Evolutionary conservation across 2,329 filamentous ascomycete species (phyloP).

Genomic region (Coniochaeta prunicola): DNA sequence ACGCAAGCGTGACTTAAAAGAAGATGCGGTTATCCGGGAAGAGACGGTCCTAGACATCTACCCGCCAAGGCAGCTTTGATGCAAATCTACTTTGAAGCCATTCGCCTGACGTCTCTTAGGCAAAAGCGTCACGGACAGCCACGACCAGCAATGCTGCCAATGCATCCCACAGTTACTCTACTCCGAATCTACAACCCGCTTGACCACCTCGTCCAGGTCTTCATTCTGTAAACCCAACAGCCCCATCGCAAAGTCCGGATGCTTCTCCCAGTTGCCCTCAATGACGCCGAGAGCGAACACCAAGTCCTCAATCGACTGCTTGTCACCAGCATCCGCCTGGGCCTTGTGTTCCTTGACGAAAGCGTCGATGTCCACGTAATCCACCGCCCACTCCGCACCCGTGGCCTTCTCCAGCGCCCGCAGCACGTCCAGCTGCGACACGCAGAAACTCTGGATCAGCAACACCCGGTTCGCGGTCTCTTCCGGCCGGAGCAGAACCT

Average conservation of each 20-base stretch:
- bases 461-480: conserved; percentile 24
- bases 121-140: too few species aligned
- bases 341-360: conserved; percentile 31
- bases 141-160: too few species aligned
- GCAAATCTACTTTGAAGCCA: too few species aligned
- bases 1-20: too few species aligned
- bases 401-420: conserved; percentile 24
- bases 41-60: too few species aligned
- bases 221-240: conserved; percentile 38
- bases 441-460: conserved; percentile 33
- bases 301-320: conserved; percentile 34
- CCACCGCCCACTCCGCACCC: conserved; percentile 20
- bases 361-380: conserved; percentile 25
- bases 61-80: too few species aligned
- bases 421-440: conserved; percentile 27
- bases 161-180: not conserved
- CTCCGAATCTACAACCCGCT: conserved; percentile 20
- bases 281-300: conserved; percentile 41
- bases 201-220: conserved; percentile 33
- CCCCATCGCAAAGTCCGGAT: conserved; percentile 38
- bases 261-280: conserved; percentile 39
- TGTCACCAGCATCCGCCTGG: conserved; percentile 28
- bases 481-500: conserved; percentile 18
- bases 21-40: too few species aligned
- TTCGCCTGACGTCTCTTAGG: too few species aligned